Evolutionary conservation across 805 yeast genomes (phyloP).

Genomic region (Tetrapisispora arboricola): DNA sequence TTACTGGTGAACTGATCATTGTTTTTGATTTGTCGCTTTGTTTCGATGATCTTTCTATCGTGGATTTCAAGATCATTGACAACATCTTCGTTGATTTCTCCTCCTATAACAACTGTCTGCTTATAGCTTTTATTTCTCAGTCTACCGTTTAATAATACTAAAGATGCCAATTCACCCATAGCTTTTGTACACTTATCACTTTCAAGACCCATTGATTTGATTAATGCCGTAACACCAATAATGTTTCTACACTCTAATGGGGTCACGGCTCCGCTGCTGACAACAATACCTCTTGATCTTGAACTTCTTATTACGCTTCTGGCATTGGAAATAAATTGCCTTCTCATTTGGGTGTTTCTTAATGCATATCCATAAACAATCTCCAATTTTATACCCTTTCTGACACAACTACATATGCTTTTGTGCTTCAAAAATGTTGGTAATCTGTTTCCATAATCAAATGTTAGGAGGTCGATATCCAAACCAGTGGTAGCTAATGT

Average conservation of each 20-base stretch:
- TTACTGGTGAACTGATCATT: not conserved
- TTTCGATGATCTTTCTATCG: constrained; percentile 11
- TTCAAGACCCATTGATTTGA: constrained; percentile 62
- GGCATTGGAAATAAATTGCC: constrained; percentile 59
- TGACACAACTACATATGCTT: constrained; percentile 70
- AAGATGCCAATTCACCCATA: constrained; percentile 48
- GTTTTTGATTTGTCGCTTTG: constrained; percentile 9
- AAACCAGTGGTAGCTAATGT: constrained; percentile 62
- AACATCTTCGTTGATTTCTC: constrained; percentile 27
- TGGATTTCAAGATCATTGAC: constrained; percentile 17
- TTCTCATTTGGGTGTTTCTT: constrained; percentile 35
- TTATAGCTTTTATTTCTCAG: constrained; percentile 66
- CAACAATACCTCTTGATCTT: constrained; percentile 66
- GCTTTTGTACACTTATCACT: constrained; percentile 49
- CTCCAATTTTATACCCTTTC: constrained; percentile 76
- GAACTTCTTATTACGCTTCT: constrained; percentile 72
- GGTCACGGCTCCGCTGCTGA: constrained; percentile 62
- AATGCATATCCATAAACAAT: constrained; percentile 54
- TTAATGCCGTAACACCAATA: constrained; percentile 56
- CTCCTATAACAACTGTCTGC: constrained; percentile 52
- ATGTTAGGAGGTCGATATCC: constrained; percentile 73
- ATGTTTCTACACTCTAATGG: constrained; percentile 54
- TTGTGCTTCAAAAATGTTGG: constrained; percentile 79
- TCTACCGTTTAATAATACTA: constrained; percentile 63
- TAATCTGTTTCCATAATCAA: constrained; percentile 52